phyloP scores from a whole-genome alignment of 2,329 filamentous ascomycete species.

The Byssoonygena ceratinophila region DNA sequence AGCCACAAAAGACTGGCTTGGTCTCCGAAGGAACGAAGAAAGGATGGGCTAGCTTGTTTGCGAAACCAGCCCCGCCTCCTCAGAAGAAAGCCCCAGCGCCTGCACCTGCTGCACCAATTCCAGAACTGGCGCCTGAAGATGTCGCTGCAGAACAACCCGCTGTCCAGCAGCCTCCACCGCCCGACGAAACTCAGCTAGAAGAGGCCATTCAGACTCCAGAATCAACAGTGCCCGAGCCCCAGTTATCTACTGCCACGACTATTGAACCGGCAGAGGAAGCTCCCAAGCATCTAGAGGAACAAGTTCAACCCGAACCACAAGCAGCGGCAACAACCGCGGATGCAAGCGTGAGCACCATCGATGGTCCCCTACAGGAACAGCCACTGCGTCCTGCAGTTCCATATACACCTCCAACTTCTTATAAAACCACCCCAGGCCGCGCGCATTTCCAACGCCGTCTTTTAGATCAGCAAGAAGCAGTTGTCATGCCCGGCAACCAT shows the following conservation, averaged over 20 bases:
- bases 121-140: conserved; percentile 15
- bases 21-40: conserved; percentile 35
- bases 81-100: conserved; percentile 43
- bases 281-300: conserved; percentile 33
- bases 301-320: conserved; percentile 33
- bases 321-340: conserved; percentile 26
- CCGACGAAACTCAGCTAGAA: conserved; percentile 22
- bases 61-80: conserved; percentile 47
- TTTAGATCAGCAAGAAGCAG: conserved; percentile 90
- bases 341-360: conserved; percentile 28
- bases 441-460: conserved; percentile 76
- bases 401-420: conserved; percentile 50
- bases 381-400: conserved; percentile 53
- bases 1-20: conserved; percentile 26
- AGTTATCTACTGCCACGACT: conserved; percentile 4
- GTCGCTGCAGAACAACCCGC: conserved; percentile 15
- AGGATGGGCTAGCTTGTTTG: conserved; percentile 65
- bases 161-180: conserved; percentile 13
- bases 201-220: conserved; percentile 32
- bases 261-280: conserved; percentile 36
- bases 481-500: conserved; percentile 95
- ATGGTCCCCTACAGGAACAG: conserved; percentile 60
- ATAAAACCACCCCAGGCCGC: conserved; percentile 57
- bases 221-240: conserved; percentile 19
- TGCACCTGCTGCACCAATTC: conserved; percentile 19